These are phyloP conservation scores for Dendrobium officinale DNA, from an alignment of 106 monocot genomes.

Conservation along the genomic window DNA sequence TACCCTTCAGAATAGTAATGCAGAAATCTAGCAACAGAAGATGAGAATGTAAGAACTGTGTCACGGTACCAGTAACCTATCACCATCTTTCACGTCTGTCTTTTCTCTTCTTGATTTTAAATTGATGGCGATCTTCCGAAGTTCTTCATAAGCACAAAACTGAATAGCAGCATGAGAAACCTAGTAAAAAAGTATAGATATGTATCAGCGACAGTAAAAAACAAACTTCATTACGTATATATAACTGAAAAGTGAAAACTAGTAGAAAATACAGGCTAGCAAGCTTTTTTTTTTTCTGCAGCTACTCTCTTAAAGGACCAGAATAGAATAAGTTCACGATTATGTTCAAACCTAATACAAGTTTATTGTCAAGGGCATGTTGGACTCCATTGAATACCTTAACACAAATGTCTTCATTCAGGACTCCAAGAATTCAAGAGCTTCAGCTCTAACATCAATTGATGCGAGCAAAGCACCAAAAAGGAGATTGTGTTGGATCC, in stretches of 20 bases:
- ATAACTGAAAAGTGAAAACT: not conserved
- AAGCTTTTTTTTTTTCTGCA: not conserved
- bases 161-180: slow-evolving; percentile 98
- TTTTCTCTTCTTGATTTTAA: slow-evolving; percentile 38
- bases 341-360: not conserved
- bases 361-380: not conserved
- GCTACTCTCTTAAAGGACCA: not conserved
- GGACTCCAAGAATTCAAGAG: too few species aligned
- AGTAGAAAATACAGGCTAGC: not conserved
- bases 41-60: not conserved
- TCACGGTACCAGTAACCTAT: slow-evolving; percentile 47
- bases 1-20: not conserved
- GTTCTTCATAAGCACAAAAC: slow-evolving; percentile 92
- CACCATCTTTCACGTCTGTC: slow-evolving; percentile 16
- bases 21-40: not conserved
- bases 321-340: not conserved
- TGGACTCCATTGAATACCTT: too few species aligned
- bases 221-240: not conserved
- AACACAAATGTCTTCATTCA: too few species aligned
- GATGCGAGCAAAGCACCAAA: not conserved
- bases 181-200: slow-evolving; percentile 21
- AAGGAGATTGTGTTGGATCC: too few species aligned
- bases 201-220: not conserved
- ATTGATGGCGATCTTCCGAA: slow-evolving; percentile 43
- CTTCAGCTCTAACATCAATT: not conserved